These are phyloP conservation scores for Closterium sp. DNA, from an alignment of 139 green algal species.

Conservation along the genomic window DNA sequence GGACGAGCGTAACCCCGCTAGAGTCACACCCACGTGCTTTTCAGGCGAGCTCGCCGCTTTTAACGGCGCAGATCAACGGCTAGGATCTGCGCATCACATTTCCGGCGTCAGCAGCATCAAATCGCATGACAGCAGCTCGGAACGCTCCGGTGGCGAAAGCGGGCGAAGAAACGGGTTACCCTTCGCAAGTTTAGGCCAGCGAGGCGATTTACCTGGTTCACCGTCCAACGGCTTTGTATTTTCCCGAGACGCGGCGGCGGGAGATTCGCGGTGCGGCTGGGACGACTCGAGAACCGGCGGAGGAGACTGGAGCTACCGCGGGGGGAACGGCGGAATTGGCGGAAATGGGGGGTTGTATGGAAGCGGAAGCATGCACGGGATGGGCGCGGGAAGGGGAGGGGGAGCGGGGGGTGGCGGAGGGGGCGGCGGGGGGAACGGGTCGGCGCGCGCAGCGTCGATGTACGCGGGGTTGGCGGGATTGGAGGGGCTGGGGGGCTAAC, in stretches of 20 bases:
- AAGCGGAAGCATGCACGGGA: background rate
- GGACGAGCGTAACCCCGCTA: background rate
- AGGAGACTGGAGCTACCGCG: background rate
- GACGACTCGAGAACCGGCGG: background rate
- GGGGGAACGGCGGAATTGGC: background rate
- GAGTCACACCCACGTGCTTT: background rate
- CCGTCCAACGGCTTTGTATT: background rate
- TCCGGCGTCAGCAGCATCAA: background rate
- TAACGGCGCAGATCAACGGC: background rate
- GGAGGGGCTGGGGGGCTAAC: background rate
- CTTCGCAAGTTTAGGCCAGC: background rate
- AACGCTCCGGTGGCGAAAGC: background rate
- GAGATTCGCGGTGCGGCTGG: background rate
- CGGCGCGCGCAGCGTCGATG: background rate
- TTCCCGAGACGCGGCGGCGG: background rate
- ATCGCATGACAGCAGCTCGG: background rate
- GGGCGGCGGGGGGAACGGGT: background rate
- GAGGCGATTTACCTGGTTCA: background rate
- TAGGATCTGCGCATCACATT: background rate
- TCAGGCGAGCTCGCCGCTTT: background rate
- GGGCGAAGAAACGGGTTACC: background rate
- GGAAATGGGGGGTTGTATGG: background rate
- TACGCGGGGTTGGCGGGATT: background rate
- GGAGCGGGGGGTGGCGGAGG: no score
- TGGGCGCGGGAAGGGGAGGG: background rate